phyloP scores from a whole-genome alignment of 2,329 filamentous ascomycete genomes.

The Aspergillus uvarum region DNA sequence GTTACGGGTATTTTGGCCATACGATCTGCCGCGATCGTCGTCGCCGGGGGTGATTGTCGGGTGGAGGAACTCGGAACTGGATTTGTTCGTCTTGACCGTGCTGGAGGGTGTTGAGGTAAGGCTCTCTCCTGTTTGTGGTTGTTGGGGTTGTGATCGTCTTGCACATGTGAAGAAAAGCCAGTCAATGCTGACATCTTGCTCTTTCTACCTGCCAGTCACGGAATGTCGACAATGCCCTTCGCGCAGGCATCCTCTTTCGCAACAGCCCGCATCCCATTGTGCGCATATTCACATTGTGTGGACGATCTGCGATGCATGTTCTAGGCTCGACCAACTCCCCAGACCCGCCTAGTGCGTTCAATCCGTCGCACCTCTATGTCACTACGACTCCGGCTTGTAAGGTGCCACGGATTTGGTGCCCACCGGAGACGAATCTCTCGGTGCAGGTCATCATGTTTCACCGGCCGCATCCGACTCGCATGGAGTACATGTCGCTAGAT shows the following conservation, averaged over 20 bases:
- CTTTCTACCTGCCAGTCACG: constrained; percentile 53
- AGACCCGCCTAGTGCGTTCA: constrained; percentile 52
- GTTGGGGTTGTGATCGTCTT: not conserved
- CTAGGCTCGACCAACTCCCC: constrained; percentile 75
- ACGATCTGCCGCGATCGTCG: constrained; percentile 71
- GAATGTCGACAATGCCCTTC: constrained; percentile 84
- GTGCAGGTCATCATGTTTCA: constrained; percentile 90
- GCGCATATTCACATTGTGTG: constrained; percentile 81
- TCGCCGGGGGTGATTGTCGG: constrained; percentile 85
- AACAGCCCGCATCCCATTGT: constrained; percentile 76
- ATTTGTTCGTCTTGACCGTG: constrained; percentile 86
- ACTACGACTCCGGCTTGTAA: constrained; percentile 51
- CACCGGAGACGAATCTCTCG: constrained; percentile 62
- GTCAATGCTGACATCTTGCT: not conserved
- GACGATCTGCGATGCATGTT: constrained; percentile 77
- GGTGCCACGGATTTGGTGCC: constrained; percentile 72
- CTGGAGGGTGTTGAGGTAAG: constrained; percentile 87
- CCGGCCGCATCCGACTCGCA: constrained; percentile 76
- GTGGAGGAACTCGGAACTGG: constrained; percentile 89
- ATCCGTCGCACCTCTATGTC: constrained; percentile 68
- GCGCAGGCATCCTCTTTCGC: constrained; percentile 77
- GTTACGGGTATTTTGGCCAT: constrained; percentile 98
- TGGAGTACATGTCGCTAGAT: constrained; percentile 93
- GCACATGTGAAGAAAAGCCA: not conserved
- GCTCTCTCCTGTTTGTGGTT: constrained; percentile 10